Percentiles rank a stretch among this genome's conserved stretches.
phyloP scores from a whole-genome alignment of 1,139 yeast species.

The Lodderomyces oxycetoniae region DNA sequence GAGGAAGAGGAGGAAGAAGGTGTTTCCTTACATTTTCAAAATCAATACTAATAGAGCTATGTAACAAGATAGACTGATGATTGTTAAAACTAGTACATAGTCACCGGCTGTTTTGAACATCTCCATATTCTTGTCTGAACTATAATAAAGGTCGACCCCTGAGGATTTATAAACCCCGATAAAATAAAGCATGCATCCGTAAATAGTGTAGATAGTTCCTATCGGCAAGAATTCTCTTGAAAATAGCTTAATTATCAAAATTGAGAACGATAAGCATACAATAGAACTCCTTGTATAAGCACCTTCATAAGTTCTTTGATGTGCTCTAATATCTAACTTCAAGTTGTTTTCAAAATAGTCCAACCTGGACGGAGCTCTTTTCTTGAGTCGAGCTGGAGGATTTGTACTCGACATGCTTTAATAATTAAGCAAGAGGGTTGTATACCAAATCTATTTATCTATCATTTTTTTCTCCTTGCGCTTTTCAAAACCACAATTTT shows the following conservation, averaged over 20 bases:
- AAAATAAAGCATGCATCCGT: constrained; percentile 46
- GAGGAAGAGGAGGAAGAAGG: too few relatives aligned
- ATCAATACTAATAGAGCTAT: constrained; percentile 40
- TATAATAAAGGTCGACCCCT: constrained; percentile 44
- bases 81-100: constrained; percentile 39
- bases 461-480: too few relatives aligned
- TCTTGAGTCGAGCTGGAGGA: constrained; percentile 11
- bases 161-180: constrained; percentile 45
- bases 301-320: constrained; percentile 59
- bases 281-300: constrained; percentile 55
- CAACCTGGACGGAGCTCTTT: constrained; percentile 31
- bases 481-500: constrained; percentile 6
- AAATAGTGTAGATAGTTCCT: constrained; percentile 50
- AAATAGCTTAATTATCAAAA: constrained; percentile 49
- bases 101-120: constrained; percentile 50
- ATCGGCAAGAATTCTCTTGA: constrained; percentile 49
- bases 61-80: constrained; percentile 45
- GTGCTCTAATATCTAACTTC: constrained; percentile 53
- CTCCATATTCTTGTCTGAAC: constrained; percentile 35
- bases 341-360: constrained; percentile 33
- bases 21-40: constrained; percentile 30
- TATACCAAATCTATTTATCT: too few relatives aligned
- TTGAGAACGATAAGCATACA: constrained; percentile 42
- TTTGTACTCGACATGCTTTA: constrained; percentile 2
- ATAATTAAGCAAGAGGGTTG: too few relatives aligned